Percentiles rank a stretch among this genome's conserved stretches.
phyloP scores from a whole-genome alignment of 352 stramenopile species.

The Globisporangium cederbergense region DNA sequence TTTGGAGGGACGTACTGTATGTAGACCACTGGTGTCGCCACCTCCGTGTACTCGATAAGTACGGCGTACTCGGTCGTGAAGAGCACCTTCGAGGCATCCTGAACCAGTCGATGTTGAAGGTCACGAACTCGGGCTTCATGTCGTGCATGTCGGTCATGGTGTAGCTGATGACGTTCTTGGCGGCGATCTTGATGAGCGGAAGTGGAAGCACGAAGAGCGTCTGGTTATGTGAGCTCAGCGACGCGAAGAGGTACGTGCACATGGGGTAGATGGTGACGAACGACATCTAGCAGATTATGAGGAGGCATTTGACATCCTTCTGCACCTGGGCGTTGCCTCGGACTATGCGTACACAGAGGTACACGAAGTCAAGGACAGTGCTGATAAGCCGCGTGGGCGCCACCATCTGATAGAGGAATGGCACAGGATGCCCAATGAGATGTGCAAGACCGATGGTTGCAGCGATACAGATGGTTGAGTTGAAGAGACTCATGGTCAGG shows the following conservation, averaged over 20 bases:
- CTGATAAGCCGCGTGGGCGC: background rate
- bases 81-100: slow-evolving; percentile 7
- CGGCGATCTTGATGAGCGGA: background rate
- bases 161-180: slow-evolving; percentile 14
- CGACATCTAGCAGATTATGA: slow-evolving; percentile 12
- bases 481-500: background rate
- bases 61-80: slow-evolving; percentile 17
- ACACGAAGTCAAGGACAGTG: slow-evolving; percentile 9
- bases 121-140: slow-evolving; percentile 36
- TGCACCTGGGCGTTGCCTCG: slow-evolving; percentile 10
- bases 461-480: background rate
- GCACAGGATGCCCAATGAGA: slow-evolving; percentile 26
- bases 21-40: slow-evolving; percentile 19
- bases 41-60: slow-evolving; percentile 22
- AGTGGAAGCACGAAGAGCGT: background rate
- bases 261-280: background rate
- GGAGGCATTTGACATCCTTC: background rate
- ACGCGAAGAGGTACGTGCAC: background rate
- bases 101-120: slow-evolving; percentile 44
- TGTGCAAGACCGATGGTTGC: background rate
- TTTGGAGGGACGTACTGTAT: background rate
- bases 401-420: slow-evolving; percentile 19
- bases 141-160: slow-evolving; percentile 17
- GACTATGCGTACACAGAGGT: slow-evolving; percentile 9
- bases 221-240: background rate